Conservation (phyloP, 148 eudicot species). For the Rhododendron williamsianum region DNA sequence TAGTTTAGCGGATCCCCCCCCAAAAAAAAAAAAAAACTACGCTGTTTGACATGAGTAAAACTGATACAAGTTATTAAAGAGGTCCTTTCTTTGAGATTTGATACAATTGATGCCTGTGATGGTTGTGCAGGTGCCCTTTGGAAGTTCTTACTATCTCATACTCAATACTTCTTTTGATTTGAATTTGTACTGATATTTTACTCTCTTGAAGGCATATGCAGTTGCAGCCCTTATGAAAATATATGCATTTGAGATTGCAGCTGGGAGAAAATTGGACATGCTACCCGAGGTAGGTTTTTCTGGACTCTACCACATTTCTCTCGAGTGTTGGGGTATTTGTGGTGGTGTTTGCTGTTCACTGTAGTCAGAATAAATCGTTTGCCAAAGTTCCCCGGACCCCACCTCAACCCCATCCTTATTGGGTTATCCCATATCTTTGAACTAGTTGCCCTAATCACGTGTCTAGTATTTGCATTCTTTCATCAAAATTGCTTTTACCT, state of each 20-base stretch:
- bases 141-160: not conserved
- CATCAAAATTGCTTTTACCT: not conserved
- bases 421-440: not conserved
- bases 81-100: not conserved
- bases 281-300: conserved; percentile 71
- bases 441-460: not conserved
- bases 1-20: not conserved
- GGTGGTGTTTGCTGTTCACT: not conserved
- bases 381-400: not conserved
- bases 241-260: conserved; percentile 82
- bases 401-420: not conserved
- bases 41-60: not conserved
- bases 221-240: conserved; percentile 85
- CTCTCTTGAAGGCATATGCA: conserved; percentile 71
- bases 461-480: not conserved
- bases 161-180: not conserved
- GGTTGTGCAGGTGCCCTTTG: not conserved
- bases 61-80: not conserved
- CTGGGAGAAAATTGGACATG: conserved; percentile 77
- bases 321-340: not conserved
- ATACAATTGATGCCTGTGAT: not conserved
- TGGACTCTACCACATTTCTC: not conserved
- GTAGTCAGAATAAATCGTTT: not conserved
- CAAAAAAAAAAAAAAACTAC: not conserved
- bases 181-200: not conserved